These are phyloP conservation scores for Pseudocohnilembus persalinus DNA, from an alignment of 169 alveolate genomes.

Conservation along the genomic window DNA sequence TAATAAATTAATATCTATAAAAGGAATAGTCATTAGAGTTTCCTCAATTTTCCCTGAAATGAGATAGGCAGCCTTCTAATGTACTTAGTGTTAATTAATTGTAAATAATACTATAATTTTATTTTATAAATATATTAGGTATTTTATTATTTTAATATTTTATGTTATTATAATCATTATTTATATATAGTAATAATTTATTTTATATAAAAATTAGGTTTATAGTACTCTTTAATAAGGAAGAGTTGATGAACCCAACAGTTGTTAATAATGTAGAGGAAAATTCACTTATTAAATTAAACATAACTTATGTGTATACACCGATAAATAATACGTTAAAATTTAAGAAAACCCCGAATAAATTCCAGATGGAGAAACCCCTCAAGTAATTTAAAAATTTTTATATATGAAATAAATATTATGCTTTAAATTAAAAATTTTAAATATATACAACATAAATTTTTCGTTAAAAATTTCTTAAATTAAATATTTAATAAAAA, in stretches of 20 bases:
- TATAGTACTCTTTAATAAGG: slow-evolving; percentile 91
- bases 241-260: slow-evolving; percentile 95
- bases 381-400: slow-evolving; percentile 66
- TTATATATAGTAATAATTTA: no score
- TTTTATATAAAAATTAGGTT: slow-evolving; percentile 65
- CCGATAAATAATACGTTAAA: slow-evolving; percentile 94
- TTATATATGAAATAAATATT: no score
- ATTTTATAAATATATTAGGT: not conserved
- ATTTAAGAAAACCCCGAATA: slow-evolving; percentile 93
- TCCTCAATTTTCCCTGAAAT: slow-evolving; percentile 97
- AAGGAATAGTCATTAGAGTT: slow-evolving; percentile 73
- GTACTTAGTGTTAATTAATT: slow-evolving; percentile 88
- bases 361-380: slow-evolving; percentile 95
- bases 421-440: no score
- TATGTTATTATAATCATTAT: no score
- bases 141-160: no score
- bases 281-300: slow-evolving; percentile 91
- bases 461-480: not conserved
- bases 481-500: not conserved
- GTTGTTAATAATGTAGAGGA: slow-evolving; percentile 91
- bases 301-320: slow-evolving; percentile 93
- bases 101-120: slow-evolving; percentile 80
- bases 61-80: slow-evolving; percentile 96
- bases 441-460: no score
- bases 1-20: not conserved